Percentiles rank a stretch among this genome's conserved stretches.
These are phyloP conservation scores for Lactuca sativa DNA, from an alignment of 129 eudicot genomes.

Conservation along the genomic window DNA sequence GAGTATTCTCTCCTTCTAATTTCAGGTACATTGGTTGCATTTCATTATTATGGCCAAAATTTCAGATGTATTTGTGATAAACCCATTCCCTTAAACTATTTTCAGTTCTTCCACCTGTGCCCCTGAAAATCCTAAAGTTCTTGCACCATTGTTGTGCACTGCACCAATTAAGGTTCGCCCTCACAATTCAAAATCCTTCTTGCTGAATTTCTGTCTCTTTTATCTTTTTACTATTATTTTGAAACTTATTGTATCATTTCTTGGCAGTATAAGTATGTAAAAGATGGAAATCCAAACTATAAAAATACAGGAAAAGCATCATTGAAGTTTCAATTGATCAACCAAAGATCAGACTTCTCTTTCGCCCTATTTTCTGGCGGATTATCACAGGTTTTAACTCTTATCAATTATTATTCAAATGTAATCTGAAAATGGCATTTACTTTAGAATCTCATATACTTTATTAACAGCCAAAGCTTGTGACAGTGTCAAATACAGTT, in stretches of 20 bases:
- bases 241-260: neutral
- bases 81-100: constrained; percentile 8
- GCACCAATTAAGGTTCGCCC: constrained; percentile 90
- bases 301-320: constrained; percentile 65
- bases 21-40: constrained; percentile 50
- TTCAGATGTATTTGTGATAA: neutral
- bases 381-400: constrained; percentile 55
- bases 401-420: neutral
- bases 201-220: neutral
- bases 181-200: neutral
- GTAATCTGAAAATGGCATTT: neutral
- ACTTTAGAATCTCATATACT: neutral
- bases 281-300: constrained; percentile 65
- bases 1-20: constrained; percentile 92
- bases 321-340: constrained; percentile 78
- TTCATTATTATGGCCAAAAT: neutral
- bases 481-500: constrained; percentile 71
- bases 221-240: neutral
- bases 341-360: constrained; percentile 87
- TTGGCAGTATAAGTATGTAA: constrained; percentile 78
- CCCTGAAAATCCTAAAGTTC: constrained; percentile 50
- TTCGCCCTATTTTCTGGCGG: constrained; percentile 89
- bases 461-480: constrained; percentile 68
- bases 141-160: constrained; percentile 74
- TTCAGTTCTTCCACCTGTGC: constrained; percentile 65